Percentiles rank a stretch among this genome's conserved stretches.
These are phyloP conservation scores for Linum usitatissimum DNA, from an alignment of 345 rosid species.

Conservation along the genomic window DNA sequence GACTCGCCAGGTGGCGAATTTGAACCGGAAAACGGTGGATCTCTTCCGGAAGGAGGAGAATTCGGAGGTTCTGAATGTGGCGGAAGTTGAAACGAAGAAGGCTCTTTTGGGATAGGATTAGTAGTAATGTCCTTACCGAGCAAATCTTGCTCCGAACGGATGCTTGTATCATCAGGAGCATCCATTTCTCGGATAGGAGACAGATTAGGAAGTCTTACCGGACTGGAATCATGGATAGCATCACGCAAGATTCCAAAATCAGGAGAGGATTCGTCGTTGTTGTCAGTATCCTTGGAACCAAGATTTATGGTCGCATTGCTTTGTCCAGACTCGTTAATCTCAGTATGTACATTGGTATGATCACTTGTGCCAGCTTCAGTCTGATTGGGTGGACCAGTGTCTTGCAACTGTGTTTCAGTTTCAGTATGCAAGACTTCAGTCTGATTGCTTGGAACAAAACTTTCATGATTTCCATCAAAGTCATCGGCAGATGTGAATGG, in stretches of 20 bases:
- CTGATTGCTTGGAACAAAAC: slow-evolving; percentile 3
- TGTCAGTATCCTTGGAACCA: slow-evolving; percentile 10
- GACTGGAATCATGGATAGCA: slow-evolving; percentile 23
- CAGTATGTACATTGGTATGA: slow-evolving; percentile 9
- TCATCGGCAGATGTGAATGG: slow-evolving; percentile 16
- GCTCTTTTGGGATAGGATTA: slow-evolving; percentile 32
- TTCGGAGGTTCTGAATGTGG: slow-evolving; percentile 37
- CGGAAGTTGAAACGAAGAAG: slow-evolving; percentile 27
- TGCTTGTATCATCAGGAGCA: slow-evolving; percentile 22
- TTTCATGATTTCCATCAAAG: background rate
- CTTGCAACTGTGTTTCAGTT: slow-evolving; percentile 6
- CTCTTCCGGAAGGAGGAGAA: slow-evolving; percentile 32
- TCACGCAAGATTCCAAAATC: slow-evolving; percentile 58
- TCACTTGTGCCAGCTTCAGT: background rate
- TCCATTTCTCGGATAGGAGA: slow-evolving; percentile 15
- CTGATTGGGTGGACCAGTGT: background rate
- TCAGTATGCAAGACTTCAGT: slow-evolving; percentile 8
- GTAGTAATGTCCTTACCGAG: slow-evolving; percentile 29
- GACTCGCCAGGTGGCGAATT: slow-evolving; percentile 39
- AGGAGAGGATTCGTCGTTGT: slow-evolving; percentile 26
- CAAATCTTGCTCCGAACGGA: slow-evolving; percentile 20
- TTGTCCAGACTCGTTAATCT: slow-evolving; percentile 19
- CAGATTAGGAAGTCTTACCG: slow-evolving; percentile 21
- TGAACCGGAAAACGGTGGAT: slow-evolving; percentile 14
- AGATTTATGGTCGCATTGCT: slow-evolving; percentile 25